Evolutionary conservation across 768 basidiomycete species (phyloP).

Genomic region (Rubroboletus pulcherrimus): DNA sequence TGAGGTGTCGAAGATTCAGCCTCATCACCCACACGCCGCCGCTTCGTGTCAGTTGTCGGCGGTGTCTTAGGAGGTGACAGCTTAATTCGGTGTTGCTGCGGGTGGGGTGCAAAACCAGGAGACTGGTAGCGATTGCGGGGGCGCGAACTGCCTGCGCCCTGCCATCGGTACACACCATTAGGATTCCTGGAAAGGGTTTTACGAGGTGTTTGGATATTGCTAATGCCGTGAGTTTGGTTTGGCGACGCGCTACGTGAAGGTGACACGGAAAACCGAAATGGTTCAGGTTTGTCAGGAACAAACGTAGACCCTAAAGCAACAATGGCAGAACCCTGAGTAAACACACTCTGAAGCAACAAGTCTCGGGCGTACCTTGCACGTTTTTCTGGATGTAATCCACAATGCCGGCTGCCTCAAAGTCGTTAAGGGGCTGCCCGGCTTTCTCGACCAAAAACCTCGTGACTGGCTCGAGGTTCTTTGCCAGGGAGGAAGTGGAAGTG

Average conservation of each 20-base stretch:
- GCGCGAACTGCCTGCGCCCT: constrained; percentile 73
- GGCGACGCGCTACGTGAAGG: constrained; percentile 32
- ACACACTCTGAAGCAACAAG: constrained; percentile 9
- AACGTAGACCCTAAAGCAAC: constrained; percentile 22
- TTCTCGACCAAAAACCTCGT: constrained; percentile 46
- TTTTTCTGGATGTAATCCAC: constrained; percentile 52
- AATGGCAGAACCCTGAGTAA: constrained; percentile 8
- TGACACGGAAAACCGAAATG: constrained; percentile 59
- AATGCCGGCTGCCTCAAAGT: constrained; percentile 52
- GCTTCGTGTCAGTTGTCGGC: constrained; percentile 49
- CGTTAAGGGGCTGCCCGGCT: constrained; percentile 45
- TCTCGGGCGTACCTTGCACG: constrained; percentile 38
- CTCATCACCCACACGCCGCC: constrained; percentile 56
- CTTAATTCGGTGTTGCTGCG: constrained; percentile 44
- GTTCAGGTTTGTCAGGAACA: constrained; percentile 41
- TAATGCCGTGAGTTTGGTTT: constrained; percentile 10
- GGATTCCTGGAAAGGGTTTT: constrained; percentile 66
- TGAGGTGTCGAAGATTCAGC: constrained; percentile 35
- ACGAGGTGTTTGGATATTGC: constrained; percentile 35
- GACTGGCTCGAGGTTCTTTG: constrained; percentile 46
- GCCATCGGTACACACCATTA: constrained; percentile 70
- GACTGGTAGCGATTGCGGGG: constrained; percentile 68
- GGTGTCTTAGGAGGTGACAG: constrained; percentile 38
- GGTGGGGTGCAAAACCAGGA: constrained; percentile 63
- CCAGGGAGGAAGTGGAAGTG: constrained; percentile 27